Base-by-base conservation (phyloP, 768 basidiomycete genomes). In the Mrakia blollopis region DNA sequence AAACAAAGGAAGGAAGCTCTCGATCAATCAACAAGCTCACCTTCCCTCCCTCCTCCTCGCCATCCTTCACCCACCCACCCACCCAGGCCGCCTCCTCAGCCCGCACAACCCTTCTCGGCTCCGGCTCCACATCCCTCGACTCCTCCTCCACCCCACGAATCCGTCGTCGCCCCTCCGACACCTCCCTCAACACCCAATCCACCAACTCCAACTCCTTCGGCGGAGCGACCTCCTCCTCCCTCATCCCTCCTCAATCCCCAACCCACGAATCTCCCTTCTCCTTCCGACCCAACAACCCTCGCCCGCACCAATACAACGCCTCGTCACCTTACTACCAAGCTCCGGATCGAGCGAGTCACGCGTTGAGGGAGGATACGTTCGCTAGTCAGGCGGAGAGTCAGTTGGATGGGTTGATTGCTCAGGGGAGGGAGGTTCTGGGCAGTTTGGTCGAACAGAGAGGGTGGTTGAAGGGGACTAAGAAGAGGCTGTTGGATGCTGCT, bases 391-490 rank as follows among this genome's bases (percentile, higher is more conserved):
- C 94, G 6, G 91, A 94, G 75, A 86, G 87, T 30, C 87, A 89
- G 67, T 85, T 99, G 78, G 97, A 99, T 79, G 91, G 92, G 23
- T 98, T 96, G 82, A 85, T 99, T 69, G 89, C 92, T 0, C 96
- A 98, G 83, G 97, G 97, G 1, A 86, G 91, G 75, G 93, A 94
- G 47, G 94, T 93, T 28, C 84, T 97, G 81, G 93, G 96, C 79
- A 96, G 94, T 82, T 85, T 99, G 52, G 89, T 92, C 63, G 95
- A 94, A 82, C 97, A 99, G 84, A 86, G 93, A 78, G 91, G 91
- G 81, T 89, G 98, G 83, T 86, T 99, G 77, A 98, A 98, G 84
- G 95, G 84, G 60, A 98, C 97, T 0, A 91, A 93, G 82, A 87
- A 89, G 80, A 87, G 92, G 74, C 84, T 99, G 70, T 84, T 97